These are phyloP conservation scores for Candida peoriensis DNA, from an alignment of 805 yeast genomes.

Conservation along the genomic window DNA sequence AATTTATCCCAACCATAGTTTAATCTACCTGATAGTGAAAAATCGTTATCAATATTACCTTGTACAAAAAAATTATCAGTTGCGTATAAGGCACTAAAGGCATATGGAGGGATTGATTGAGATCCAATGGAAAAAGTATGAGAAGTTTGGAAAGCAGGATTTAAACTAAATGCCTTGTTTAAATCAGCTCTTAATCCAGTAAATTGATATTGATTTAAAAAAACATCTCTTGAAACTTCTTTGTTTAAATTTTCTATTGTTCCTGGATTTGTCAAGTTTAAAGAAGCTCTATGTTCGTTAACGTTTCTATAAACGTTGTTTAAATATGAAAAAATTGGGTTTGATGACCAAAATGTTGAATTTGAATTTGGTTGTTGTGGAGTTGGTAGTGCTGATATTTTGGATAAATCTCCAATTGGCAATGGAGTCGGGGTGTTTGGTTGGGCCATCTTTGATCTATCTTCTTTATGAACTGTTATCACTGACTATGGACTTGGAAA, in stretches of 20 bases:
- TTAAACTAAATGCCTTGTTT: conserved; percentile 83
- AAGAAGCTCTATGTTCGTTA: conserved; percentile 70
- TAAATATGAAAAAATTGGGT: conserved; percentile 76
- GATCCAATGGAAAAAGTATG: conserved; percentile 91
- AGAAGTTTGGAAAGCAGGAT: conserved; percentile 95
- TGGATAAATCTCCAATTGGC: neutral
- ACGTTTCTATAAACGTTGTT: conserved; percentile 71
- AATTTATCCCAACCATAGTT: conserved; percentile 86
- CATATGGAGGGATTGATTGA: conserved; percentile 80
- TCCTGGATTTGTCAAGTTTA: conserved; percentile 89
- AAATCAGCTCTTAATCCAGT: conserved; percentile 96
- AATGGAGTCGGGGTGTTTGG: neutral
- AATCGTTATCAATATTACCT: conserved; percentile 87
- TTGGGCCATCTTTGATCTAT: too few relatives aligned
- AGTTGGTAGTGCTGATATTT: conserved; percentile 8
- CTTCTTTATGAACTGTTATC: too few relatives aligned
- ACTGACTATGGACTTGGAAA: too few relatives aligned
- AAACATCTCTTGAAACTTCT: conserved; percentile 92
- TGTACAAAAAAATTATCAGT: conserved; percentile 81
- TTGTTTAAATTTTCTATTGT: conserved; percentile 88
- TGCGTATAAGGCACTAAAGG: conserved; percentile 85
- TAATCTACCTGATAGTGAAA: conserved; percentile 79
- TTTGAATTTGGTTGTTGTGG: neutral
- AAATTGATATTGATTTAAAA: conserved; percentile 83
- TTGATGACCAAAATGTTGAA: conserved; percentile 33